These are phyloP conservation scores for Malassezia globosa DNA, from an alignment of 1,284 basidiomycete species.

Conservation along the genomic window DNA sequence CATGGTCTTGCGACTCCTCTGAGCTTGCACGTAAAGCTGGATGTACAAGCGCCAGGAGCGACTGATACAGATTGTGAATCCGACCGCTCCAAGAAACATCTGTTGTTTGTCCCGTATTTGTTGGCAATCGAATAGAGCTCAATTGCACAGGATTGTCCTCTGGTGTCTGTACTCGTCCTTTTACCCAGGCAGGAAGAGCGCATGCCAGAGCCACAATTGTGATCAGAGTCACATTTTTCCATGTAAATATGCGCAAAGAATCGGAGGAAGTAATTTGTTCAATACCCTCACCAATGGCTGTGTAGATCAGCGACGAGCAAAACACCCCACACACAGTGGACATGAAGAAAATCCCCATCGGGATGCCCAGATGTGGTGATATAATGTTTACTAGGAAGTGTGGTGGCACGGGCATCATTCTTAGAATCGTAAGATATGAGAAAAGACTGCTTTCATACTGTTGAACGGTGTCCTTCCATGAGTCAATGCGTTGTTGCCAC, in stretches of 20 bases:
- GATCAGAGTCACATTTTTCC: constrained; percentile 70
- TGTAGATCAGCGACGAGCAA: constrained; percentile 84
- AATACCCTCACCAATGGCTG: constrained; percentile 74
- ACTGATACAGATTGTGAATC: neutral
- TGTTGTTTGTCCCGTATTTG: too few species aligned
- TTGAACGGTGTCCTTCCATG: constrained; percentile 64
- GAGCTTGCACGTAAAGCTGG: neutral
- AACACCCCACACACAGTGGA: constrained; percentile 82
- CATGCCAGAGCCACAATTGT: constrained; percentile 76
- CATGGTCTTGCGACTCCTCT: neutral
- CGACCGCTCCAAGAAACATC: neutral
- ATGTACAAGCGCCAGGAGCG: neutral
- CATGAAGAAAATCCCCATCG: constrained; percentile 72
- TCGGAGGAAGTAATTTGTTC: constrained; percentile 86
- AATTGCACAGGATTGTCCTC: constrained; percentile 4
- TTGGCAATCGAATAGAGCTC: neutral
- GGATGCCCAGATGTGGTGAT: constrained; percentile 83
- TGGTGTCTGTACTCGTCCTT: constrained; percentile 12
- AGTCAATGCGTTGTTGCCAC: constrained; percentile 65
- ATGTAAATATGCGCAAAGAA: constrained; percentile 83
- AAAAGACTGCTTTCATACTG: constrained; percentile 67
- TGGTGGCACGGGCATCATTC: constrained; percentile 76
- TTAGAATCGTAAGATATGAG: constrained; percentile 70
- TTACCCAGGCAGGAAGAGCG: constrained; percentile 62
- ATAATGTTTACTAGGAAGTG: constrained; percentile 72